Evolutionary conservation across 2,329 filamentous ascomycete genomes (phyloP), one percentile per base, ranked within the genome.

Genomic region (Blastomyces emzantsi): DNA sequence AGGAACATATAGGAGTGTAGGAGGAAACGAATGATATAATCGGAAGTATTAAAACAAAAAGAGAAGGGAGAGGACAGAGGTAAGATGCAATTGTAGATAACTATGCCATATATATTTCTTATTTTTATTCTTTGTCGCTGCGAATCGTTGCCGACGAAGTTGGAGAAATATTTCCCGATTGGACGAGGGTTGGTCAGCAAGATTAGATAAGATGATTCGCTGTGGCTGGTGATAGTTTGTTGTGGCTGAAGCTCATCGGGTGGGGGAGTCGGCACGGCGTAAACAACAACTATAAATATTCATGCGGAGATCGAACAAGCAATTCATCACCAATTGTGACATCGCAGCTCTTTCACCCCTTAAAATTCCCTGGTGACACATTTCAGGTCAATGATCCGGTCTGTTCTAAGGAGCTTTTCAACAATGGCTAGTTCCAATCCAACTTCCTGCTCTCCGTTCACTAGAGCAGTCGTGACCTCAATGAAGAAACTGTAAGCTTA

Each of bases 401-500:
- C 62, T 33, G 55, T 51, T n/a, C 19, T 66, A 36, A 62, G 64
- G n/a, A 43, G 41, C 11, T 30, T 60, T 19, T 61, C 62, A n/a
- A 67, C 51, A 39, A 68, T 68, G 67, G 61, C 61, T 55, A 60
- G 60, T 28, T 62, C 30, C 58, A 60, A 54, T 43, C 25, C 52
- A 33, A 62, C 75, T 39, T 70, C 74, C 56, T 73, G 77, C 52
- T 85, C 84, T 64, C 85, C 85, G 4, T 90, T 89, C 73, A 85
- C 85, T 3, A 76, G 78, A 71, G 83, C 84, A 9, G 91, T 95
- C 60, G 88, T 95, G 64, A 80, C 81, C 70, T 87, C 90, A 11
- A 92, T 96, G 89, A 85, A 84, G 71, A 87, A 84, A 74, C 80
- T 96, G 88, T 93, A 78, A 74, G 87, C 79, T 61, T 61, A 74